Evolutionary conservation across 2,329 filamentous ascomycete species (phyloP), one percentile per base, ranked within the genome.

Genomic region (Aspergillus alliaceus): DNA sequence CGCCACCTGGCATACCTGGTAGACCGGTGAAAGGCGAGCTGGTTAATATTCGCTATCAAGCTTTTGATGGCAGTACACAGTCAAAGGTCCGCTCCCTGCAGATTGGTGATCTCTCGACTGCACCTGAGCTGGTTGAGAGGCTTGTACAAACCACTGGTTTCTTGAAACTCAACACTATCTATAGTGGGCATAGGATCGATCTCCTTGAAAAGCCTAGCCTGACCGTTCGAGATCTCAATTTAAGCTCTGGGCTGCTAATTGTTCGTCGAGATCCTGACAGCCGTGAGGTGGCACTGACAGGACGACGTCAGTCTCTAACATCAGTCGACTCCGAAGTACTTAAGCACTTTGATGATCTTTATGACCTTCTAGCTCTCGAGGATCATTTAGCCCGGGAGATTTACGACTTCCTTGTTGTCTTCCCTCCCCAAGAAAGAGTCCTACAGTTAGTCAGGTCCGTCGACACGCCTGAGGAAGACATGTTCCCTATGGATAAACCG

Each of bases 311-410:
- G 77, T 50, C 83, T 78, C 47, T 86, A 78, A 60, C 82, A 77
- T 34, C 82, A 1, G 80, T 98, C 2, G 91, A 98, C 69, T 82
- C 85, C 12, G 90, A 93, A 65, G 87, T 98, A 22, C 78, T 95
- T 64, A 83, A 86, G 56, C 90, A 96, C 72, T 96, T 96, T 67
- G 84, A 90, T 53, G 87, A 93, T 59, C 77, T 99, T 24, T 96
- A 95, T 82, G 84, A 86, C 42, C 89, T 93, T 66, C 80, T 98
- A 53, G 86, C 86, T 61, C 84, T 93, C 76, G 84, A 90, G 44
- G 87, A 93, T 57, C 80, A 78, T 50, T 77, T 91, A 40, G 86
- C 90, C 6, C 79, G 83, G 67, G 86, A 90, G 85, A 87, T 92
- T 11, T 90, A 88, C 69, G 78, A 84, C 49, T 91, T 93, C 62